Base-by-base conservation (phyloP, 1,139 yeast species). In the Suhomyces kunorum region DNA sequence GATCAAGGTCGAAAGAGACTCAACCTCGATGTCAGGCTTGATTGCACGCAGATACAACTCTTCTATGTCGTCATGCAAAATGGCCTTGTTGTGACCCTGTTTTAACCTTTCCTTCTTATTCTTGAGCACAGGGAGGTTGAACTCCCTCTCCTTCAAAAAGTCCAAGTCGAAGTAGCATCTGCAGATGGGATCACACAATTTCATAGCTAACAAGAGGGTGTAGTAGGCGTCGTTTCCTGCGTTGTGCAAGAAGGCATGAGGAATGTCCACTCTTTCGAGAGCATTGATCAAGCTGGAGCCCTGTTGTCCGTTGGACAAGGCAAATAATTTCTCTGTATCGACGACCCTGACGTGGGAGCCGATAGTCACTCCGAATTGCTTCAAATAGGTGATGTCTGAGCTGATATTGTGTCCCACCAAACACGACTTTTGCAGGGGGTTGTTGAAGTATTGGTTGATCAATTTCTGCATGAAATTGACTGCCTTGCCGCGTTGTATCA, bases 161-260 rank as follows among this genome's bases (percentile, higher is more conserved):
- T 69, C 74, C 40, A 68, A 48, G 1, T 49, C 45, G 33, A 48
- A 54, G 9, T 47, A 39, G n/a, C 31, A 49, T 46, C 87, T 63
- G 14, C 66, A 64, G 17, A 60, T 61, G 0, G 86, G 84, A 53
- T 83, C 87, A 28, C 78, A 63, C 42, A 81, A 55, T 37, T 71
- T 68, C 55, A 82, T 51, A 19, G 80, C 74, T 24, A 81, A 62
- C 20, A 76, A 46, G 35, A 85, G 58, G 0, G 94, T 85, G 50
- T 76, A 83, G 53, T 82, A 82, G 2, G 94, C 81, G 58, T 87
- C 95, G 54, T 87, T 87, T n/a, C 86, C 90, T 2, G 90, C 95
- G 55, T 87, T 87, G 55, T 86, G 95, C 34, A 85, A 61, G 46
- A 70, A 76, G 1, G 83, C 72, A 55, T 80, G 79, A 0, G 89